phyloP scores from a whole-genome alignment of 352 stramenopile species.

The Blastocystis sp. region DNA sequence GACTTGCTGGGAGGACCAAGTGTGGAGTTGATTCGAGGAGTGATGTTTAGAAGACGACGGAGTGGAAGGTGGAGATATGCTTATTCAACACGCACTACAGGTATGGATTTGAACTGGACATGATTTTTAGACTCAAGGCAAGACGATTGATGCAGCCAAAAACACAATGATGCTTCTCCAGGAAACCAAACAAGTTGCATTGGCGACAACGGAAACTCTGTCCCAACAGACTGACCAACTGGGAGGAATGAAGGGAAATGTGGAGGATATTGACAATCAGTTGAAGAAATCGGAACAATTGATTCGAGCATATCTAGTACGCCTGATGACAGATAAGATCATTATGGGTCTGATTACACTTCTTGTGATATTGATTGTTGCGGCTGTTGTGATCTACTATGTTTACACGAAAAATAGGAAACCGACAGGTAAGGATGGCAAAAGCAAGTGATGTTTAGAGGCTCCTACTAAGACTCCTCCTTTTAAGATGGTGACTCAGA shows the following conservation, averaged over 20 bases:
- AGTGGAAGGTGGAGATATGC: slow-evolving; percentile 36
- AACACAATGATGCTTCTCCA: slow-evolving; percentile 21
- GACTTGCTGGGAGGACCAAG: neutral
- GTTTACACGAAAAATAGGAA: neutral
- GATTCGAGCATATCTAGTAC: slow-evolving; percentile 15
- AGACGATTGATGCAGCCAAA: slow-evolving; percentile 43
- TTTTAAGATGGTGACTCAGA: neutral
- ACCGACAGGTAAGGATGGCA: neutral
- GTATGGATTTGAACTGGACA: neutral
- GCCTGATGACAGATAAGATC: slow-evolving; percentile 47
- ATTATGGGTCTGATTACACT: slow-evolving; percentile 27
- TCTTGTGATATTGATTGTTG: slow-evolving; percentile 17
- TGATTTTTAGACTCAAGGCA: slow-evolving; percentile 18
- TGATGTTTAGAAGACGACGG: slow-evolving; percentile 11
- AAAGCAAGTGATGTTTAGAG: neutral
- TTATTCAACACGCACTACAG: slow-evolving; percentile 35
- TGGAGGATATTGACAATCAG: slow-evolving; percentile 27
- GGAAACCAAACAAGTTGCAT: slow-evolving; percentile 24
- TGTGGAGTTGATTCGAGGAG: neutral
- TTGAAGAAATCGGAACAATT: slow-evolving; percentile 28
- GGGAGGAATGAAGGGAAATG: slow-evolving; percentile 34
- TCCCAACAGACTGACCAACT: slow-evolving; percentile 8
- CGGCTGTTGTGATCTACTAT: neutral
- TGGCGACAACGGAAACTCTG: slow-evolving; percentile 22
- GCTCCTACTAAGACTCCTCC: neutral